Conservation (phyloP, 352 stramenopile species). For the Pythium catenulatum region DNA sequence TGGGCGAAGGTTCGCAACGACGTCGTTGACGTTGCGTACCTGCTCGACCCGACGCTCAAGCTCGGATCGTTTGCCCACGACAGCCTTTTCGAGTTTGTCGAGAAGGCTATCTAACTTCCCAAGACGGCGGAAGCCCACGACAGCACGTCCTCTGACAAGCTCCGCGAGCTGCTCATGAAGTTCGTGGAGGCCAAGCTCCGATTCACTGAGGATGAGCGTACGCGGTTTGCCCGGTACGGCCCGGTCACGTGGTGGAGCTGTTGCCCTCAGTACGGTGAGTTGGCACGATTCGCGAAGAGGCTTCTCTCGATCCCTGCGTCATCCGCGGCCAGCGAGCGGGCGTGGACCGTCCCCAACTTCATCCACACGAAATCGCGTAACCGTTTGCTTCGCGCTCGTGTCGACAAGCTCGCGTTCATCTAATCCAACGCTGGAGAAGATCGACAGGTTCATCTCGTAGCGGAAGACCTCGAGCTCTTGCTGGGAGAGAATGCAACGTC, state of each 20-base stretch:
- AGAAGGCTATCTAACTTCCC: not conserved
- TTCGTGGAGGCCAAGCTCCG: not conserved
- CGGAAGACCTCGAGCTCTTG: not conserved
- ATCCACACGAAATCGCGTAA: not conserved
- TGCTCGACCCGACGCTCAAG: not conserved
- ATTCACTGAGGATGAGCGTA: not conserved
- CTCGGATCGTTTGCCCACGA: not conserved
- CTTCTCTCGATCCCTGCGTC: not conserved
- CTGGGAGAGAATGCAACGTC: not conserved
- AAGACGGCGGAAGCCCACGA: not conserved
- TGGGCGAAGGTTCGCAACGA: not conserved
- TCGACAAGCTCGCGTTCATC: not conserved
- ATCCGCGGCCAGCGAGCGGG: not conserved
- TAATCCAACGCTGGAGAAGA: not conserved
- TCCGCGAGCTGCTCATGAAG: not conserved
- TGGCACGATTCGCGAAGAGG: not conserved
- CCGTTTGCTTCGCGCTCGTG: not conserved
- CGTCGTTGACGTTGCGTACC: not conserved
- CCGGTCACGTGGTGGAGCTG: not conserved
- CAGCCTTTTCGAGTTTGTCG: not conserved
- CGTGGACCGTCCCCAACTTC: not conserved
- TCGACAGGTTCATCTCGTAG: not conserved
- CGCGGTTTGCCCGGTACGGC: not conserved
- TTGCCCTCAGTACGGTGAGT: not conserved
- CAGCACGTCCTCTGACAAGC: not conserved